Evolutionary conservation across 2,329 filamentous ascomycete species (phyloP), one percentile per base, ranked within the genome.

Genomic region (Phyllosticta paracitricarpa): DNA sequence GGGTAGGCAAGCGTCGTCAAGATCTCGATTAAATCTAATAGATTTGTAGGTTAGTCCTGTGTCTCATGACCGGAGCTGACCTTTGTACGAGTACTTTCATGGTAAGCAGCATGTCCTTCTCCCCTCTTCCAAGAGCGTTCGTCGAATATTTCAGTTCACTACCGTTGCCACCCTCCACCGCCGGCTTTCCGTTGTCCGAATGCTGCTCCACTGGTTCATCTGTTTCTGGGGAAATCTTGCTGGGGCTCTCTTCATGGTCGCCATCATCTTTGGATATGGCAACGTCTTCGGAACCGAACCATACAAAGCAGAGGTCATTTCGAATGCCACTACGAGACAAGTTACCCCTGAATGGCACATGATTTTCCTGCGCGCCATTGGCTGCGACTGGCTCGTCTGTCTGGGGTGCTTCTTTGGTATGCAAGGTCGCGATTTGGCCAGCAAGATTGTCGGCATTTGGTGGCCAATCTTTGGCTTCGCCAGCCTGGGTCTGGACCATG

Each of bases 161-260:
- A 64, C 66, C 10, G 63, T 66, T 33, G 58, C 66, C 3, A 59
- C 65, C 2, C 57, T 67, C 3, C 66, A 68, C 33, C 57, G 63
- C 19, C 65, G 66, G 19, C 66, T 78, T 28, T 70, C 67, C 48
- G 19, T 74, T 53, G 33, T 68, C 33, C 72, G 69, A 58, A 73
- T 76, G 72, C 63, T 75, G 3, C 62, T 71, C 0, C 74, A 76
- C 57, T 81, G 78, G 79, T 60, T 73, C 48, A 67, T 81, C 3
- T 79, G 77, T 17, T 82, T 80, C 62, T 73, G 76, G 54, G 79
- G 77, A 0, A 82, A 82, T 64, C 67, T 82, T 2, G 76, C 77
- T 2, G 80, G 80, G 0, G 75, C 73, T 1, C 65, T 82, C 4
- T 81, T 81, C 63, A 71, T 81, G 10, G 76, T 79, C 62, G 68